A percentile compares a stretch with the other conserved stretches of the same genome.
These are phyloP conservation scores for Solanum clarkiae DNA, from an alignment of 257 asterid species.

Conservation along the genomic window DNA sequence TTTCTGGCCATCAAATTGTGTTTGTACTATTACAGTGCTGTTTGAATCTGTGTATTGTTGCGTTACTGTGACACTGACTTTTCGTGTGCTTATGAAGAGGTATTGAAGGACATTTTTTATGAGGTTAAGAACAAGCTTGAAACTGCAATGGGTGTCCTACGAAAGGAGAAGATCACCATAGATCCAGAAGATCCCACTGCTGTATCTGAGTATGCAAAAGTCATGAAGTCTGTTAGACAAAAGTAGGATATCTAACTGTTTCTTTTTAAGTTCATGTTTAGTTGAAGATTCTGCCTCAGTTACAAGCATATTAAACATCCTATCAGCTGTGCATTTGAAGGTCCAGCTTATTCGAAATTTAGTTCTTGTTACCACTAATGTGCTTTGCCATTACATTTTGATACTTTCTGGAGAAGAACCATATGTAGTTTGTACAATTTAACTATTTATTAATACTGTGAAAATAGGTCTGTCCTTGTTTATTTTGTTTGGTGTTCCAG, in stretches of 20 bases:
- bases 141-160: slow-evolving; percentile 68
- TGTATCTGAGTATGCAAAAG: slow-evolving; percentile 74
- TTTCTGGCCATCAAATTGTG: neutral
- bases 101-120: slow-evolving; percentile 86
- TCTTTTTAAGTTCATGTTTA: neutral
- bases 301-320: neutral
- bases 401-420: neutral
- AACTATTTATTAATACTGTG: neutral
- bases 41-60: neutral
- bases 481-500: neutral
- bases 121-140: slow-evolving; percentile 89
- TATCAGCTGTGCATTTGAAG: neutral
- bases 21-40: neutral
- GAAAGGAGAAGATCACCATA: slow-evolving; percentile 84
- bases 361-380: neutral
- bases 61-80: slow-evolving; percentile 17
- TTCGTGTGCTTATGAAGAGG: slow-evolving; percentile 38
- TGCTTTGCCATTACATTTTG: neutral
- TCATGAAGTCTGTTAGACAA: slow-evolving; percentile 73
- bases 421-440: neutral
- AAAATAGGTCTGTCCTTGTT: neutral
- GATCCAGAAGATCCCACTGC: slow-evolving; percentile 87
- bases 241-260: slow-evolving; percentile 37
- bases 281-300: neutral
- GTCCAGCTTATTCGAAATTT: neutral